Base-by-base conservation (phyloP, 352 stramenopile species). In the Globisporangium middletonii region DNA sequence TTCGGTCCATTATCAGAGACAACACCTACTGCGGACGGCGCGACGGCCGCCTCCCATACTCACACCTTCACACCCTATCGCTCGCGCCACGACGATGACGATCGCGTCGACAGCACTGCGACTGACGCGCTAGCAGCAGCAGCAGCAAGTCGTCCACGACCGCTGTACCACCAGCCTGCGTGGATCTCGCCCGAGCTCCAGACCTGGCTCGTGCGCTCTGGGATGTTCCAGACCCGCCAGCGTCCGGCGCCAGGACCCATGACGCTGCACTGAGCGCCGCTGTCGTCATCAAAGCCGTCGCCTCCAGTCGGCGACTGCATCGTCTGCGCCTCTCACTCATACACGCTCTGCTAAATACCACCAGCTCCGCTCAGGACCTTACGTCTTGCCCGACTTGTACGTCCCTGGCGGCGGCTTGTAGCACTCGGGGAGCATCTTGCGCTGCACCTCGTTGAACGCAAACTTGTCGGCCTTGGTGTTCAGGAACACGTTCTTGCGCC, bases 381-480 rank as follows among this genome's bases (percentile, higher is more conserved):
- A 90, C 30, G 80, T 90, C 59, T 88, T 89, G 41, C 83, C 83
- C 45, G 82, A 88, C 56, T 92, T 91, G 77, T 93, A 93, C 63
- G 83, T 92, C 41, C 83, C 83, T 23, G 57, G 65, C 2, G 83
- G 83, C 48, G 83, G 83, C 69, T 93, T 93, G 68, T 92, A 94
- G 63, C 77, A 89, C 45, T 92, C 83, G 26, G 84, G 84, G 47
- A 94, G 68, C 73, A 92, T 83, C 64, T 85, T 87, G 55, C 82
- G 80, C 69, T 94, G 84, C 77, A 94, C 73, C 56, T 92, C 81
- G 60, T 94, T 94, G 62, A 94, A 94, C 35, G 84, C 84, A 64
- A 92, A 94, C 63, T 90, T 93, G 66, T 77, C 70, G 8, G 79
- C 71, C 61, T 87, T 86, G n/a, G 82, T 93, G 52, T 93, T 93